These are phyloP conservation scores for Clathrus columnatus DNA, from an alignment of 768 basidiomycete genomes.

Conservation along the genomic window DNA sequence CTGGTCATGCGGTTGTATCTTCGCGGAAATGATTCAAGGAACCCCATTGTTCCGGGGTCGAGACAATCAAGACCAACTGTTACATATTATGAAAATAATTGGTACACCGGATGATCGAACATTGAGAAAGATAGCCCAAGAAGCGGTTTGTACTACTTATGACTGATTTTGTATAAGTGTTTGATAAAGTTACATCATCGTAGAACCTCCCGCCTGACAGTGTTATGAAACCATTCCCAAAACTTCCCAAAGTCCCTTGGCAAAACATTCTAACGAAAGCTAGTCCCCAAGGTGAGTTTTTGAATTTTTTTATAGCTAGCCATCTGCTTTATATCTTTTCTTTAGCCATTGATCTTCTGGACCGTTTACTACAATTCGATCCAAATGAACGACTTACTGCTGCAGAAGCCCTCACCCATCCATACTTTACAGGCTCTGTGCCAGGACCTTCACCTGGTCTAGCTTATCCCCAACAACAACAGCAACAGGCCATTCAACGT, in stretches of 20 bases:
- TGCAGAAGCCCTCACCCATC: conserved; percentile 83
- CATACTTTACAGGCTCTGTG: conserved; percentile 67
- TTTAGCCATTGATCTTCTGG: conserved; percentile 83
- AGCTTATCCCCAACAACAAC: conserved; percentile 48
- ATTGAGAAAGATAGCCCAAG: conserved; percentile 78
- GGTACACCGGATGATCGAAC: conserved; percentile 89
- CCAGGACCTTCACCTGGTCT: conserved; percentile 57
- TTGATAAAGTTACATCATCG: conserved; percentile 9
- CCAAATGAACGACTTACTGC: conserved; percentile 88
- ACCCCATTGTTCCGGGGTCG: conserved; percentile 93
- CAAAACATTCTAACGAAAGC: conserved; percentile 79
- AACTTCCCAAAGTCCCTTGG: conserved; percentile 78
- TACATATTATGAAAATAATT: conserved; percentile 94
- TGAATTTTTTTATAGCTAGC: not conserved
- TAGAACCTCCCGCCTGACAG: conserved; percentile 61
- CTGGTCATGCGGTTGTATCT: conserved; percentile 98
- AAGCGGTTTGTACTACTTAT: conserved; percentile 55
- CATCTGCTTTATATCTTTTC: conserved; percentile 6
- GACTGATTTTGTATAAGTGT: not conserved
- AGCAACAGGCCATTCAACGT: conserved; percentile 9
- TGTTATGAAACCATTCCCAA: conserved; percentile 73
- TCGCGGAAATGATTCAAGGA: conserved; percentile 98
- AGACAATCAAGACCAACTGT: conserved; percentile 95
- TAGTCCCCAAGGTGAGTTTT: conserved; percentile 60
- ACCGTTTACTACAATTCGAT: conserved; percentile 92